Base-by-base conservation (phyloP, 2,329 filamentous ascomycete genomes). In the Talaromyces marneffei region DNA sequence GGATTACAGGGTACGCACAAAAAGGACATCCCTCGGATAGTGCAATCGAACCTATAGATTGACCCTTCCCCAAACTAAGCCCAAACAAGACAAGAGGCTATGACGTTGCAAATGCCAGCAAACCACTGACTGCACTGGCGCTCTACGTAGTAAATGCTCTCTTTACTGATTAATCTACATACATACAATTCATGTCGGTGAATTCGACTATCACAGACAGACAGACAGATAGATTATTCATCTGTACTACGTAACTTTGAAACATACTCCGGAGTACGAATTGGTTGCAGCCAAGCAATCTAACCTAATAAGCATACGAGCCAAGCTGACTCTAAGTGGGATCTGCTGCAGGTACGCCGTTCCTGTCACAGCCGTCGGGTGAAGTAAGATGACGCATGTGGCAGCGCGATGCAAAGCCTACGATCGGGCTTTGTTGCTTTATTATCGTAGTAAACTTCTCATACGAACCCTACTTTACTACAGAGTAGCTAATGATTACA, bases 71-170 rank as follows among this genome's bases (percentile, higher is more conserved):
- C 9, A 16, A 18, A n/a, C 35, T 55, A 55, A 18, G 6, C 52
- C 33, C 6, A 56, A 42, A 31, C 3, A 20, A 29, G 53, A 31
- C 20, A 48, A 46, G 56, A 46, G 55, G 39, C 20, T 37, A 58
- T 58, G 56, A 58, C 56, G 56, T 58, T 58, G 56, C 56, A 58
- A 35, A 52, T 52, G 48, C 48, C 48, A 35, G 29, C 48, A 29
- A 52, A 35, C n/a, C 9, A 14, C 8, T 33, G 4, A 3, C 25
- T 31, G 8, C 8, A 16, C 40, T n/a, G n/a, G n/a, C n/a, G n/a
- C n/a, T n/a, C n/a, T n/a, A n/a, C n/a, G n/a, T n/a, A n/a, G n/a
- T n/a, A n/a, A n/a, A n/a, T n/a, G n/a, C n/a, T n/a, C n/a, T n/a
- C n/a, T n/a, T n/a, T n/a, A n/a, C n/a, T n/a, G n/a, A n/a, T 48